Evolutionary conservation across 129 eudicot species (phyloP).

Genomic region (Oenanthe sinensis): DNA sequence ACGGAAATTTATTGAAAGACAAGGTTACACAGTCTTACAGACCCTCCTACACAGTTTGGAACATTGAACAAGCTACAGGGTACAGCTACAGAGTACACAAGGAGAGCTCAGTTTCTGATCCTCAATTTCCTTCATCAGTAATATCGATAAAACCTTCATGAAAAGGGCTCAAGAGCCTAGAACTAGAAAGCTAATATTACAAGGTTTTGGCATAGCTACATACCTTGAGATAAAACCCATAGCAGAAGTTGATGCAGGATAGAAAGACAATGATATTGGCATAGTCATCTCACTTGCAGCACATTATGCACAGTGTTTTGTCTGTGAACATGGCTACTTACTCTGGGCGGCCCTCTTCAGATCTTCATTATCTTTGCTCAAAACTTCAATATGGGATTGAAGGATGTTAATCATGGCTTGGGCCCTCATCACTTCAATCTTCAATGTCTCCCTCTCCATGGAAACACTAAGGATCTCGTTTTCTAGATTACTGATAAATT

Average conservation of each 20-base stretch:
- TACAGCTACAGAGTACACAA: conserved; percentile 4
- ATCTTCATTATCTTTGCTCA: conserved; percentile 58
- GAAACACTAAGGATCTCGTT: conserved; percentile 66
- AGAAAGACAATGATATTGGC: background rate
- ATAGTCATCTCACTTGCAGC: background rate
- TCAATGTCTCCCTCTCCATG: conserved; percentile 78
- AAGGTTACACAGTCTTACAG: background rate
- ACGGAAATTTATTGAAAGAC: background rate
- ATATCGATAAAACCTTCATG: conserved; percentile 1
- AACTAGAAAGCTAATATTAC: background rate
- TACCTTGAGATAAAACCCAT: background rate
- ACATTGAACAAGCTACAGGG: background rate
- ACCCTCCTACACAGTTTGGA: background rate
- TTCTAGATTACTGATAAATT: conserved; percentile 64
- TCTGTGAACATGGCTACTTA: conserved; percentile 16
- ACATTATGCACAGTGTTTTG: background rate
- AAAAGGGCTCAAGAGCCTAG: conserved; percentile 3
- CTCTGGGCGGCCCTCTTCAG: conserved; percentile 28
- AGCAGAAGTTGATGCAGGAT: background rate
- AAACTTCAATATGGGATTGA: conserved; percentile 54
- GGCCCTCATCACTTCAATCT: conserved; percentile 93
- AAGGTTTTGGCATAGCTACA: background rate
- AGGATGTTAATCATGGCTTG: conserved; percentile 86
- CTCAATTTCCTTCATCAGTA: conserved; percentile 3
- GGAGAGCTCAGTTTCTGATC: background rate